Conservation (phyloP, 129 eudicot species). For the Helianthus tuberosus region DNA sequence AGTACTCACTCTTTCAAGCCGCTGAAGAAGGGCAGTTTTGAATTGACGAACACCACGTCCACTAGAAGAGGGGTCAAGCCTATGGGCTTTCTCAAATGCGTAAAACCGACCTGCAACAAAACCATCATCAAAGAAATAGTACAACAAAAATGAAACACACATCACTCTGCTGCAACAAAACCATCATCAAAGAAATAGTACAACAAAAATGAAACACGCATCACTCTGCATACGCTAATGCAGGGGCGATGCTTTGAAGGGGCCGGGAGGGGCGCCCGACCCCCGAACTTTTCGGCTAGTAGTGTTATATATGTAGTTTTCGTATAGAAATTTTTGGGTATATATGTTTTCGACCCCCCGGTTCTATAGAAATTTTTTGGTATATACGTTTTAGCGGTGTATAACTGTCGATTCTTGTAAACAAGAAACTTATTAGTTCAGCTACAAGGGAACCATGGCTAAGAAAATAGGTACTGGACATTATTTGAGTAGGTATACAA, state of each 20-base stretch:
- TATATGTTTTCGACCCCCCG: too few relatives aligned
- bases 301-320: too few relatives aligned
- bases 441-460: background rate
- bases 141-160: background rate
- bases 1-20: slow-evolving; percentile 80
- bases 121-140: slow-evolving; percentile 1
- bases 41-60: slow-evolving; percentile 99
- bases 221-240: background rate
- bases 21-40: slow-evolving; percentile 91
- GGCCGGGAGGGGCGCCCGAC: too few relatives aligned
- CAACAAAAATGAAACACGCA: background rate
- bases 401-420: too few relatives aligned
- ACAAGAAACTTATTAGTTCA: too few relatives aligned
- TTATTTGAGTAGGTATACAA: background rate
- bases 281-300: too few relatives aligned
- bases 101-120: slow-evolving; percentile 80
- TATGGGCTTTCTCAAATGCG: slow-evolving; percentile 97
- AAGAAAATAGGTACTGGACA: background rate
- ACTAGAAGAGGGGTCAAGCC: slow-evolving; percentile 86
- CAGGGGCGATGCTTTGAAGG: too few relatives aligned
- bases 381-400: too few relatives aligned
- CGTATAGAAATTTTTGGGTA: too few relatives aligned
- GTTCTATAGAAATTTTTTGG: too few relatives aligned
- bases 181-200: background rate
- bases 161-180: slow-evolving; percentile 45